These are phyloP conservation scores for Sungouiella thailandica DNA, from an alignment of 805 yeast genomes.

Conservation along the genomic window DNA sequence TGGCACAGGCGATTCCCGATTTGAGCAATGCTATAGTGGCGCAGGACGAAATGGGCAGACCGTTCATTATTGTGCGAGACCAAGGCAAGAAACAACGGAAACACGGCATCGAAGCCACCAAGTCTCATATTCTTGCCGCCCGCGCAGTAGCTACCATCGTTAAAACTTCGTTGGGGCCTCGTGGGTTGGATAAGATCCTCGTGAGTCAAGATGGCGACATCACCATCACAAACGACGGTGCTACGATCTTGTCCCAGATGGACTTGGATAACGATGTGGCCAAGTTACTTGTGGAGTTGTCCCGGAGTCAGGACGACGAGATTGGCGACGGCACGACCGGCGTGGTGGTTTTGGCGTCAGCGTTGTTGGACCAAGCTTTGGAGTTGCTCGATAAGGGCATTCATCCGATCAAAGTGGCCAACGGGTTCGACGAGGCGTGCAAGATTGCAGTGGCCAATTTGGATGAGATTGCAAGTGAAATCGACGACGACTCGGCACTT, in stretches of 20 bases:
- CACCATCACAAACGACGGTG: slow-evolving; percentile 98
- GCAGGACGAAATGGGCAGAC: slow-evolving; percentile 99
- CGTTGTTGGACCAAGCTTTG: slow-evolving; percentile 87
- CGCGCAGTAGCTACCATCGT: slow-evolving; percentile 90
- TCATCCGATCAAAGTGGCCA: slow-evolving; percentile 94
- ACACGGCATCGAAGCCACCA: slow-evolving; percentile 45
- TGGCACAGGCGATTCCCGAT: slow-evolving; percentile 61
- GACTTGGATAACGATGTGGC: slow-evolving; percentile 95
- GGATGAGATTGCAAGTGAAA: slow-evolving; percentile 68
- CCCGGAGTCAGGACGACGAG: slow-evolving; percentile 95
- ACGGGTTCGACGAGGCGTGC: slow-evolving; percentile 97
- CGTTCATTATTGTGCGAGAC: slow-evolving; percentile 94
- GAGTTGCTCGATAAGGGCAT: slow-evolving; percentile 95
- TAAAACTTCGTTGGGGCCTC: slow-evolving; percentile 91
- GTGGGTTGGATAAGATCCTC: slow-evolving; percentile 96
- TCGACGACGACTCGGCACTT: slow-evolving; percentile 51
- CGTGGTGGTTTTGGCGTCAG: slow-evolving; percentile 94
- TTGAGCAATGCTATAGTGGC: slow-evolving; percentile 98
- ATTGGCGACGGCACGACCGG: slow-evolving; percentile 99
- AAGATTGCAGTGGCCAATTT: slow-evolving; percentile 78
- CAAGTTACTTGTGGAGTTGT: slow-evolving; percentile 86
- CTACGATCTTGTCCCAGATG: slow-evolving; percentile 94
- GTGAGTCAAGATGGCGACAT: slow-evolving; percentile 96
- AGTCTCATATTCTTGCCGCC: slow-evolving; percentile 90
- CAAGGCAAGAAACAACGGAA: slow-evolving; percentile 67